Evolutionary conservation across 768 basidiomycete genomes (phyloP).

Genomic region (Termitomyces sp.): DNA sequence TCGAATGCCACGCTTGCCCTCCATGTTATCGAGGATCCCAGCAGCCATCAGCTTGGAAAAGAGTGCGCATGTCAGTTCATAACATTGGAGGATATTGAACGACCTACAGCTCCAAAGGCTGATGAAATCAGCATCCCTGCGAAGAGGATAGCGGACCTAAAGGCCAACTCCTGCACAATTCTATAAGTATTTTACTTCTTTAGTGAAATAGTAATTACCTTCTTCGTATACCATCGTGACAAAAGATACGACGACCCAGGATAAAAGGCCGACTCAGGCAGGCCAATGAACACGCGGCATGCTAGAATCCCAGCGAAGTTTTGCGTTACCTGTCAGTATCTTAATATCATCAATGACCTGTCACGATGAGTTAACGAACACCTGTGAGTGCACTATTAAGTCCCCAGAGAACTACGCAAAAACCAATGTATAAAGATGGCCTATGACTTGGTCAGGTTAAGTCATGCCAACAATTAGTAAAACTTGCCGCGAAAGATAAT

Average conservation of each 20-base stretch:
- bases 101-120: constrained; percentile 61
- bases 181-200: neutral
- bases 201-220: constrained; percentile 31
- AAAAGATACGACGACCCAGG: constrained; percentile 51
- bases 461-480: neutral
- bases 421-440: constrained; percentile 61
- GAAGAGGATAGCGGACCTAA: constrained; percentile 61
- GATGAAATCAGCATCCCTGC: constrained; percentile 60
- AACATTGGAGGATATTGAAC: too few relatives aligned
- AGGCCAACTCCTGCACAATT: constrained; percentile 51
- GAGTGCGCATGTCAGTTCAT: neutral
- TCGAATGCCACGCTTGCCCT: constrained; percentile 59
- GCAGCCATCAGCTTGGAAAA: constrained; percentile 59
- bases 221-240: constrained; percentile 57
- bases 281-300: constrained; percentile 61
- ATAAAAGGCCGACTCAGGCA: constrained; percentile 69
- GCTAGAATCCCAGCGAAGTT: constrained; percentile 52
- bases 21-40: constrained; percentile 67
- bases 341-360: neutral
- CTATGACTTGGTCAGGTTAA: constrained; percentile 28
- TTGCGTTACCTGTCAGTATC: constrained; percentile 42
- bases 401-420: constrained; percentile 62
- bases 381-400: constrained; percentile 62
- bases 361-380: constrained; percentile 28
- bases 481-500: constrained; percentile 47